A percentile compares a stretch with the other conserved stretches of the same genome.
phyloP scores from a whole-genome alignment of 345 rosid genomes.

The Arabis alpina region DNA sequence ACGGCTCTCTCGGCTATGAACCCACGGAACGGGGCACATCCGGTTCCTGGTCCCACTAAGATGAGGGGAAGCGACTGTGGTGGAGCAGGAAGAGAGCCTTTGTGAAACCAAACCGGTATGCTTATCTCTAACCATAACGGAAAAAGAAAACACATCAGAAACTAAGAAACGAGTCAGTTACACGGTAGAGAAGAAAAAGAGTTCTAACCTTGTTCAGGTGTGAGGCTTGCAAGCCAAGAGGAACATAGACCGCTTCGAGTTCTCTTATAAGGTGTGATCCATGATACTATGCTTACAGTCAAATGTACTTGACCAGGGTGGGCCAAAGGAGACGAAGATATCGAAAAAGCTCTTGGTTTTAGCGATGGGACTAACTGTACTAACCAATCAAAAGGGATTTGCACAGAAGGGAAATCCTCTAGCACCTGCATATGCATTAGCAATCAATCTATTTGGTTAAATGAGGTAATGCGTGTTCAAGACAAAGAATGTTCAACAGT shows the following conservation, averaged over 20 bases:
- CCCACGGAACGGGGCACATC: too few relatives aligned
- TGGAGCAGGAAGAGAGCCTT: constrained; percentile 82
- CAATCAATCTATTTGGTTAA: too few relatives aligned
- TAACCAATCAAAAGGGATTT: too few relatives aligned
- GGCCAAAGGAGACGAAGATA: constrained; percentile 78
- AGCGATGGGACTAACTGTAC: too few relatives aligned
- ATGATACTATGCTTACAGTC: constrained; percentile 79
- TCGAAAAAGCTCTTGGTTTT: too few relatives aligned
- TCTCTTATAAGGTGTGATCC: constrained; percentile 90
- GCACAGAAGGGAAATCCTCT: too few relatives aligned
- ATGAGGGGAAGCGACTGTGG: constrained; percentile 73
- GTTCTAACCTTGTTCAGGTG: constrained; percentile 62
- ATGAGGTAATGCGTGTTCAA: too few relatives aligned
- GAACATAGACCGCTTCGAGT: constrained; percentile 83
- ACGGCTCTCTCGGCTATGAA: too few relatives aligned
- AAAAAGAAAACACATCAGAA: not conserved
- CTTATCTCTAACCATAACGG: constrained; percentile 49
- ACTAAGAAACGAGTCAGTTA: constrained; percentile 24
- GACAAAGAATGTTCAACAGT: too few relatives aligned
- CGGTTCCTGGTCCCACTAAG: constrained; percentile 88
- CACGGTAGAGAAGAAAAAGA: constrained; percentile 3
- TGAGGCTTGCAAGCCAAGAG: constrained; percentile 77
- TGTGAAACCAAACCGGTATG: constrained; percentile 82
- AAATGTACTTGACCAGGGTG: constrained; percentile 87
- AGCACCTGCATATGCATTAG: too few relatives aligned